These are phyloP conservation scores for Talaromyces proteolyticus DNA, from an alignment of 495 filamentous ascomycete species.

Conservation along the genomic window DNA sequence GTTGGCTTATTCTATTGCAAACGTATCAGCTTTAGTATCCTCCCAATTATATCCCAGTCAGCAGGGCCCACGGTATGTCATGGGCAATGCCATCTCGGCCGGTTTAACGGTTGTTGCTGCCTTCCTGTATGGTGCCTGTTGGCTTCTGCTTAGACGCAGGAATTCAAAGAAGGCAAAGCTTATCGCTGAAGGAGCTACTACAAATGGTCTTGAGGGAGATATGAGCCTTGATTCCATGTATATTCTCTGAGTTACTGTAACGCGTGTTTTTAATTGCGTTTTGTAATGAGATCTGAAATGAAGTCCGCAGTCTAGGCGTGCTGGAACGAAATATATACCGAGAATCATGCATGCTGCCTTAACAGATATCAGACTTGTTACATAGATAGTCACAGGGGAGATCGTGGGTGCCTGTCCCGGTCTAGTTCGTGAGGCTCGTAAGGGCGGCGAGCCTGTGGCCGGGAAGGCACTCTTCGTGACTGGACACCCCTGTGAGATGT, in stretches of 20 bases:
- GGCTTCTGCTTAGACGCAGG: slow-evolving; percentile 10
- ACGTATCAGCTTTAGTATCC: slow-evolving; percentile 21
- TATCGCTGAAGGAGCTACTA: neutral
- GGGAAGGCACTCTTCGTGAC: too few relatives aligned
- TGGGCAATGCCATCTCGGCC: slow-evolving; percentile 37
- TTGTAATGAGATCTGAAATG: too few relatives aligned
- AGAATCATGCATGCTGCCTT: too few relatives aligned
- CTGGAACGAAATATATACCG: too few relatives aligned
- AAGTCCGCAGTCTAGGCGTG: too few relatives aligned
- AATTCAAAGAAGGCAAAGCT: slow-evolving; percentile 16
- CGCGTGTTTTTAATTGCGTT: too few relatives aligned
- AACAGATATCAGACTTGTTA: too few relatives aligned
- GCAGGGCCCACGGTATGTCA: slow-evolving; percentile 34
- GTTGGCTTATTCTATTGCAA: slow-evolving; percentile 29
- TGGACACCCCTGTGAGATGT: too few relatives aligned
- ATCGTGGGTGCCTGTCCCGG: too few relatives aligned
- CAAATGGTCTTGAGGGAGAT: slow-evolving; percentile 1
- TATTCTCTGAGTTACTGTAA: slow-evolving; percentile 5
- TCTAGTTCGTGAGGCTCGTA: too few relatives aligned
- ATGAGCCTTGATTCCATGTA: slow-evolving; percentile 2
- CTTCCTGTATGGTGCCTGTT: slow-evolving; percentile 16
- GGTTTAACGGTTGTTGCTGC: slow-evolving; percentile 24
- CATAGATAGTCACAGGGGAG: too few relatives aligned
- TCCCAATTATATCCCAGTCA: slow-evolving; percentile 31
- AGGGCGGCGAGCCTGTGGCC: too few relatives aligned